phyloP scores from a whole-genome alignment of 306 rosid genomes.

The Fagus crenata region DNA sequence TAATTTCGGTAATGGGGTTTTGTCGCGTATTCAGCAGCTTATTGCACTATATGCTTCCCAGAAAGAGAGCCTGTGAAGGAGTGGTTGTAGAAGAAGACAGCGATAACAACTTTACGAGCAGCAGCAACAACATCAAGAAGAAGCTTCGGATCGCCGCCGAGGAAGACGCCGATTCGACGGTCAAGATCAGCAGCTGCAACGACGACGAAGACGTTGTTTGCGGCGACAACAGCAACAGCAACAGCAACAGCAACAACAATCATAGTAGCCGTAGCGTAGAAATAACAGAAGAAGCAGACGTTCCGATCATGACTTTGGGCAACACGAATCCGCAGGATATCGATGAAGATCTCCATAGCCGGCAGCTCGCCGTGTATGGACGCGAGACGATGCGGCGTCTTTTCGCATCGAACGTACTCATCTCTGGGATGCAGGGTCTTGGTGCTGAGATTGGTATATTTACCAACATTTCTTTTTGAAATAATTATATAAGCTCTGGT shows the following conservation, averaged over 20 bases:
- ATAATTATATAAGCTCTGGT: background rate
- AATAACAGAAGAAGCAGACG: conserved; percentile 20
- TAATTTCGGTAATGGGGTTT: conserved; percentile 40
- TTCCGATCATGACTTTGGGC: conserved; percentile 62
- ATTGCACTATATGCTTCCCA: conserved; percentile 95
- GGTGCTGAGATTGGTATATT: conserved; percentile 86
- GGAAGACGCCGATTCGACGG: conserved; percentile 51
- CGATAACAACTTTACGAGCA: conserved; percentile 21
- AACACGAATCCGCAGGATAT: conserved; percentile 53
- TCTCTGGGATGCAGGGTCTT: conserved; percentile 92
- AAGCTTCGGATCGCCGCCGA: conserved; percentile 59
- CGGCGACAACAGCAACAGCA: conserved; percentile 11
- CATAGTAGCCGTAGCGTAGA: conserved; percentile 33
- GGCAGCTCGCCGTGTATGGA: conserved; percentile 95
- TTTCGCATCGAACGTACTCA: conserved; percentile 71
- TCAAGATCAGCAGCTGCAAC: conserved; percentile 28
- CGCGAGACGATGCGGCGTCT: conserved; percentile 93
- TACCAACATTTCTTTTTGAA: too few species aligned
- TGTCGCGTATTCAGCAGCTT: conserved; percentile 53
- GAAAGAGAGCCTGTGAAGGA: conserved; percentile 83
- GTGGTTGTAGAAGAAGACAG: conserved; percentile 56
- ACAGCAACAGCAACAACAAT: conserved; percentile 12
- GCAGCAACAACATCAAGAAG: background rate
- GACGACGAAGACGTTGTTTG: conserved; percentile 11
- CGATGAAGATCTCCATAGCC: conserved; percentile 96